Evolutionary conservation across 768 basidiomycete genomes (phyloP).

Genomic region (Asterophora lycoperdoides): DNA sequence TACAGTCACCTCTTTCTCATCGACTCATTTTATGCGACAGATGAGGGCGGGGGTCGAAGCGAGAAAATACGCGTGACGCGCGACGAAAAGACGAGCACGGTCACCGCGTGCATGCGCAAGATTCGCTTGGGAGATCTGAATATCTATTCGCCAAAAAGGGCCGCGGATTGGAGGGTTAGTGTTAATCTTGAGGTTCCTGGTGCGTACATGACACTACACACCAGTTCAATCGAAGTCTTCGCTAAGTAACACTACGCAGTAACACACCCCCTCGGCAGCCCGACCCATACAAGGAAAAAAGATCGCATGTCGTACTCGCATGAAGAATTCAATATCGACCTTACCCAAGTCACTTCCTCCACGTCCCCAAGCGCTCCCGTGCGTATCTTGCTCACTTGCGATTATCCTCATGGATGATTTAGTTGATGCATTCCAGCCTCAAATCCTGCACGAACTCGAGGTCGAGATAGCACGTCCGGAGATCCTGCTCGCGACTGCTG

Average conservation of each 20-base stretch:
- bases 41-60: constrained; percentile 33
- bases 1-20: constrained; percentile 76
- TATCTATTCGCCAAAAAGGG: constrained; percentile 74
- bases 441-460: constrained; percentile 82
- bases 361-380: constrained; percentile 47
- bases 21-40: constrained; percentile 71
- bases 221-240: background rate
- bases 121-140: constrained; percentile 84
- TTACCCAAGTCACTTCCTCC: constrained; percentile 82
- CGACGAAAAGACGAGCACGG: constrained; percentile 64
- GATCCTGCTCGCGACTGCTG: constrained; percentile 66
- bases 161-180: constrained; percentile 90
- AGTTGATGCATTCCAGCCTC: constrained; percentile 35
- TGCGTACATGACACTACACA: constrained; percentile 35
- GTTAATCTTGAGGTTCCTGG: constrained; percentile 90
- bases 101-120: constrained; percentile 73
- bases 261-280: constrained; percentile 59
- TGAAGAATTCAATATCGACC: constrained; percentile 88
- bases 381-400: constrained; percentile 19
- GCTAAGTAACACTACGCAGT: constrained; percentile 38
- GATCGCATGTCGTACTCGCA: constrained; percentile 92
- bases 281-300: constrained; percentile 67
- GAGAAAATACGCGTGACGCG: constrained; percentile 82
- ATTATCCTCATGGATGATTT: background rate
- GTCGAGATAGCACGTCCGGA: constrained; percentile 77